Conservation (phyloP, 768 basidiomycete genomes). For the Agrocybe praecox region DNA sequence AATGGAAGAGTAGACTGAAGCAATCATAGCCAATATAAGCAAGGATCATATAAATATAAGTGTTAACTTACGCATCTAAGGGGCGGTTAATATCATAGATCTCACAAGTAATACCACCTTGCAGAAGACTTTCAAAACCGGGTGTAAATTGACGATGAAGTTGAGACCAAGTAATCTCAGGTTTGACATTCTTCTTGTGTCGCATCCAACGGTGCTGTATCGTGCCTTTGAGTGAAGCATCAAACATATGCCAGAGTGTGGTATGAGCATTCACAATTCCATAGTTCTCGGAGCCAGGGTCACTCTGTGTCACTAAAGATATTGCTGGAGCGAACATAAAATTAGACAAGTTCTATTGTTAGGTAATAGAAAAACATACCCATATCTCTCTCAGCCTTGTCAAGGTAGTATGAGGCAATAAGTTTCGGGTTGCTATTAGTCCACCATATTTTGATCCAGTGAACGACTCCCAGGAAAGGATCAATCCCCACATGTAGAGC, state of each 20-base stretch:
- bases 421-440: constrained; percentile 31
- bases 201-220: constrained; percentile 38
- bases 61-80: constrained; percentile 3
- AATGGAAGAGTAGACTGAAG: constrained; percentile 39
- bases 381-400: background rate
- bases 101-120: constrained; percentile 26
- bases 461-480: constrained; percentile 26
- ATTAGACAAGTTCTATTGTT: background rate
- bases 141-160: constrained; percentile 31
- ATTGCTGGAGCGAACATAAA: constrained; percentile 25
- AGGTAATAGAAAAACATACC: background rate
- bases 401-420: constrained; percentile 31
- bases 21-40: background rate
- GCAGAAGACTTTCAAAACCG: constrained; percentile 37
- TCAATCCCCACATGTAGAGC: constrained; percentile 25
- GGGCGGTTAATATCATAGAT: constrained; percentile 7
- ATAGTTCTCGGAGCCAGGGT: constrained; percentile 42
- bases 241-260: constrained; percentile 34
- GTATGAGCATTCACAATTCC: constrained; percentile 46
- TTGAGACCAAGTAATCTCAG: constrained; percentile 40
- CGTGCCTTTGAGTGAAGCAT: constrained; percentile 26
- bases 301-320: constrained; percentile 43
- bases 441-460: constrained; percentile 36
- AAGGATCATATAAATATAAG: background rate
- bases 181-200: constrained; percentile 35